Conservation (phyloP, 1,284 basidiomycete species). For the Leccinum colubrinum region DNA sequence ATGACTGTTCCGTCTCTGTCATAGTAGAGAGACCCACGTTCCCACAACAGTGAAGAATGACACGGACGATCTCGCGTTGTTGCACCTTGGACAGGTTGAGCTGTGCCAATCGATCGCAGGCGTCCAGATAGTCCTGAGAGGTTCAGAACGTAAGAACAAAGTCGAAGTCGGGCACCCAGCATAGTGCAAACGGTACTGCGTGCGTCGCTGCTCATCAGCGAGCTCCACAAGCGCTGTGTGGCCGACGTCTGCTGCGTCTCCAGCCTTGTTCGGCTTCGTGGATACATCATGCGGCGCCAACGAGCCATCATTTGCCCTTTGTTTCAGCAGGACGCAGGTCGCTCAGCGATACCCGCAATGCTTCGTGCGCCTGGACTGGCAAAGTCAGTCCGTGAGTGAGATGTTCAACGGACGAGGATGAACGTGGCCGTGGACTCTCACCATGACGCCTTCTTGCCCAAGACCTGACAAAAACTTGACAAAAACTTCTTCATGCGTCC, state of each 20-base stretch:
- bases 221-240: slow-evolving; percentile 67
- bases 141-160: neutral
- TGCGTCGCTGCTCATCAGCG: slow-evolving; percentile 95
- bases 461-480: too few species aligned
- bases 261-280: slow-evolving; percentile 12
- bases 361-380: slow-evolving; percentile 78
- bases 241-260: slow-evolving; percentile 25
- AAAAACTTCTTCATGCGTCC: too few species aligned
- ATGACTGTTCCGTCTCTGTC: too few species aligned
- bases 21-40: too few species aligned
- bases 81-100: too few species aligned
- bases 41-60: too few species aligned
- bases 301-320: slow-evolving; percentile 98
- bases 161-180: neutral
- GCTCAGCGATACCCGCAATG: slow-evolving; percentile 79
- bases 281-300: slow-evolving; percentile 83
- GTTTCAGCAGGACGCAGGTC: slow-evolving; percentile 85
- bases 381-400: neutral
- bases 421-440: too few species aligned
- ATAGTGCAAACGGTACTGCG: slow-evolving; percentile 24
- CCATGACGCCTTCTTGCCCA: too few species aligned
- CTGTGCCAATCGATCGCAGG: too few species aligned
- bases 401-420: too few species aligned
- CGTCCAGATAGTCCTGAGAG: slow-evolving; percentile 44
- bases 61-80: too few species aligned